phyloP scores from a whole-genome alignment of 225 moss, liverwort and hornwort species.

The Asterella californica region DNA sequence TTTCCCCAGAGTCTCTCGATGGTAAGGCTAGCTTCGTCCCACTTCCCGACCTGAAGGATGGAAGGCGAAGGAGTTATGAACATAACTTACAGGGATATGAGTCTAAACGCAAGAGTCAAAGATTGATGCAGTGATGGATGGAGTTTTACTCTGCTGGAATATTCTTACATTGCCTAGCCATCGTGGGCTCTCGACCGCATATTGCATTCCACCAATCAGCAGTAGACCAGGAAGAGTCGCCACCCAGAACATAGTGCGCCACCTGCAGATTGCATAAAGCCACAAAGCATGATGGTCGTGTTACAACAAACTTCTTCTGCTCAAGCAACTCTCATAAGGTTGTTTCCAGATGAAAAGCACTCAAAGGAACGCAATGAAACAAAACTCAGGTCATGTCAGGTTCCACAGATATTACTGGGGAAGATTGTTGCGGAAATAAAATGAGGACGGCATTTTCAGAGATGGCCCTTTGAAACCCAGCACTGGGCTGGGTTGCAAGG shows the following conservation, averaged over 20 bases:
- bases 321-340: not conserved
- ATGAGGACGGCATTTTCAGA: not conserved
- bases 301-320: not conserved
- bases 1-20: constrained; percentile 78
- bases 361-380: not conserved
- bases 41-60: constrained; percentile 61
- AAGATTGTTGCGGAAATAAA: not conserved
- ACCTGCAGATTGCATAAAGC: constrained; percentile 49
- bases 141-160: not conserved
- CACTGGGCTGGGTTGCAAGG: not conserved
- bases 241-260: constrained; percentile 94
- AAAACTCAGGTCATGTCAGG: not conserved
- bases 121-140: too few species aligned
- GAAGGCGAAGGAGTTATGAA: too few species aligned
- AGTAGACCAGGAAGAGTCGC: constrained; percentile 78
- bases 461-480: not conserved
- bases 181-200: constrained; percentile 82
- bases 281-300: not conserved
- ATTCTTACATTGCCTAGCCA: constrained; percentile 87
- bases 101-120: not conserved
- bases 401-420: not conserved
- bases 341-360: not conserved
- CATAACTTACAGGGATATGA: not conserved
- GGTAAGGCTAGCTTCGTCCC: constrained; percentile 61
- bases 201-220: constrained; percentile 81